Base-by-base conservation (phyloP, 2,329 filamentous ascomycete species). In the Colletotrichum eleusines region DNA sequence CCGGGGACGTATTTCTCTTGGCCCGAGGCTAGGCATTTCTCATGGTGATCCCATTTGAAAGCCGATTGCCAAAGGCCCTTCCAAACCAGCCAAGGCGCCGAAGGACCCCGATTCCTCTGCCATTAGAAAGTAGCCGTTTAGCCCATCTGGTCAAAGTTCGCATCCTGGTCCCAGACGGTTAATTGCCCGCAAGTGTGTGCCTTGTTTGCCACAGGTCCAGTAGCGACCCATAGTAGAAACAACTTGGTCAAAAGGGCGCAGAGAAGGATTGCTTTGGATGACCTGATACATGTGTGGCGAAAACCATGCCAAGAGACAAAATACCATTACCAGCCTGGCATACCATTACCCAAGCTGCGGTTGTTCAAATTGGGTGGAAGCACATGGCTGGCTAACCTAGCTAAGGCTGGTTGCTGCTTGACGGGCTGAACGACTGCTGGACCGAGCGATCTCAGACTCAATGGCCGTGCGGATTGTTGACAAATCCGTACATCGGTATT, bases 311-410 rank as follows among this genome's bases (percentile, higher is more conserved):
- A 55, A 26, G n/a, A 55, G 33, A 14, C n/a, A 33, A 5, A 9
- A 23, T 20, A 33, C 20, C 18, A 14, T 18, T n/a, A 33, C 20
- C 20, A 35, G 51, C 51, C 31, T 31, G 2, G 20, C 44, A 51
- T 65, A 16, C 31, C 11, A 18, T 23, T 53, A 9, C 61, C 51
- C n/a, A 53, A 12, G 3, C 44, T 38, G 53, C 33, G 35, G 50
- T 71, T n/a, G 20, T 59, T 66, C 23, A 12, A 55, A 40, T n/a
- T 79, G 80, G 23, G 81, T n/a, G 71, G 80, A 40, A 80, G 69
- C 18, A 80, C 76, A 23, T 74, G 75, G 11, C 69, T 42, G 7
- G 81, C 80, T 73, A 58, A 80, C 23, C 60, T 68, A 68, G 23
- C 48, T 62, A 55, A 35, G 59, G 55, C 28, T 68, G 69, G 8